A percentile compares a stretch with the other conserved stretches of the same genome.
Conservation (phyloP, 108 stramenopile species). For the Cyclotella cryptica region DNA sequence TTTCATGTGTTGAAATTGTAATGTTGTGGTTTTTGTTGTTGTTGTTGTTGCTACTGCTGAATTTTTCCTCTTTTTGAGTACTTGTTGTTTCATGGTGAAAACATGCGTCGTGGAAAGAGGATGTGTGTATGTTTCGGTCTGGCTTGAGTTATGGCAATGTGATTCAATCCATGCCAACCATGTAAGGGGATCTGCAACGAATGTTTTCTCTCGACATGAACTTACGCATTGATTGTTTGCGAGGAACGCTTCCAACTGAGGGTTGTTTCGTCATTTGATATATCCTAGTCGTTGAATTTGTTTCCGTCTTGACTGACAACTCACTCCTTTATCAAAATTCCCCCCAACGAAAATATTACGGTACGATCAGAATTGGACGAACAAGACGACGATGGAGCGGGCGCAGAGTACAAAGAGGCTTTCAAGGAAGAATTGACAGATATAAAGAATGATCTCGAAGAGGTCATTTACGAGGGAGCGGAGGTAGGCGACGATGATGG, state of each 20-base stretch:
- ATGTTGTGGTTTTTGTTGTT: neutral
- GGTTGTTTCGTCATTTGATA: no score
- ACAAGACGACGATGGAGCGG: slow-evolving; percentile 26
- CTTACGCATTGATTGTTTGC: no score
- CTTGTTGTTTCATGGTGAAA: neutral
- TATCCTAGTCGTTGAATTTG: neutral
- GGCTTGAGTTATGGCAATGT: no score
- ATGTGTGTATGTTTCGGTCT: neutral
- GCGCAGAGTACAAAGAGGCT: slow-evolving; percentile 6
- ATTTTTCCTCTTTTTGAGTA: neutral
- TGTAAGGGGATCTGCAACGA: no score
- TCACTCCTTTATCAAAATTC: neutral
- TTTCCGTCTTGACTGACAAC: neutral
- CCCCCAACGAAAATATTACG: neutral
- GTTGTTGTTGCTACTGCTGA: neutral
- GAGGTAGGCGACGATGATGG: slow-evolving; percentile 26
- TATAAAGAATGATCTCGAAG: slow-evolving; percentile 14
- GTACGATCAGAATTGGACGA: slow-evolving; percentile 6
- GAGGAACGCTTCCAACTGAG: no score
- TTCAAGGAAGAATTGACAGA: slow-evolving; percentile 32
- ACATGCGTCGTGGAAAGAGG: neutral
- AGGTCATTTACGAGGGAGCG: neutral
- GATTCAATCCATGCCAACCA: no score
- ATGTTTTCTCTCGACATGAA: no score
- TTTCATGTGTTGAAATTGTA: neutral